These are phyloP conservation scores for Durio zibethinus DNA, from an alignment of 345 rosid genomes.

Conservation along the genomic window DNA sequence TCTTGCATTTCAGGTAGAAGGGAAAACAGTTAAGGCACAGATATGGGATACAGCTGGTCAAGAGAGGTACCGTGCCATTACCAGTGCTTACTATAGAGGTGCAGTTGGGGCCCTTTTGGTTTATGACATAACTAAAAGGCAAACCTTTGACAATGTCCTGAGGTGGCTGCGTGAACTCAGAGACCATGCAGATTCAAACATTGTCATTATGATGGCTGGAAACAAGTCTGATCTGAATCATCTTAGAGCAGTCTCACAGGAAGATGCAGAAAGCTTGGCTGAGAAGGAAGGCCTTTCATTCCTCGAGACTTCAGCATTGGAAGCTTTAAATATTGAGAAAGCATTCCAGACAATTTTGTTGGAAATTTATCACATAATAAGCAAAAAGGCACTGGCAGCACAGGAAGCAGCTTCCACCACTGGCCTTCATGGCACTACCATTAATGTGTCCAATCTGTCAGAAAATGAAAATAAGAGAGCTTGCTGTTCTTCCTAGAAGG, in stretches of 20 bases:
- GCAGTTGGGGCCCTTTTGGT: slow-evolving; percentile 68
- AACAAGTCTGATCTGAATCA: slow-evolving; percentile 66
- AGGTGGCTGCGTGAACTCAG: slow-evolving; percentile 67
- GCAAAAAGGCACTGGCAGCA: slow-evolving; percentile 63
- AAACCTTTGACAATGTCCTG: slow-evolving; percentile 55
- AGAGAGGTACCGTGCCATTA: slow-evolving; percentile 67
- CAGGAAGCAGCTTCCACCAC: slow-evolving; percentile 45
- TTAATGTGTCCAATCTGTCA: slow-evolving; percentile 52
- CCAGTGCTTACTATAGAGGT: slow-evolving; percentile 72
- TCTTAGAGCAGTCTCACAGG: slow-evolving; percentile 36
- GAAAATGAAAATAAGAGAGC: slow-evolving; percentile 34
- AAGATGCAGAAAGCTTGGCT: slow-evolving; percentile 40
- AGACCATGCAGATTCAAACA: slow-evolving; percentile 73
- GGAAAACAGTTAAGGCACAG: slow-evolving; percentile 70
- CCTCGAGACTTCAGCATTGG: slow-evolving; percentile 63
- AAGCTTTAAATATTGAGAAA: slow-evolving; percentile 52
- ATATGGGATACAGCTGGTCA: slow-evolving; percentile 80
- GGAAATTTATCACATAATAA: slow-evolving; percentile 55
- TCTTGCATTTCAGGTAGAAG: slow-evolving; percentile 45
- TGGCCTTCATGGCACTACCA: slow-evolving; percentile 58
- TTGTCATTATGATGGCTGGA: slow-evolving; percentile 68
- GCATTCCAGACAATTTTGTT: slow-evolving; percentile 59
- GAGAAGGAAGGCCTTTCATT: slow-evolving; percentile 49
- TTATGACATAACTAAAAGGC: slow-evolving; percentile 67
- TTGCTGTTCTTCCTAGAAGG: slow-evolving; percentile 51